A percentile compares a stretch with the other conserved stretches of the same genome.
These are phyloP conservation scores for Lycium barbarum DNA, from an alignment of 257 asterid genomes.

Conservation along the genomic window DNA sequence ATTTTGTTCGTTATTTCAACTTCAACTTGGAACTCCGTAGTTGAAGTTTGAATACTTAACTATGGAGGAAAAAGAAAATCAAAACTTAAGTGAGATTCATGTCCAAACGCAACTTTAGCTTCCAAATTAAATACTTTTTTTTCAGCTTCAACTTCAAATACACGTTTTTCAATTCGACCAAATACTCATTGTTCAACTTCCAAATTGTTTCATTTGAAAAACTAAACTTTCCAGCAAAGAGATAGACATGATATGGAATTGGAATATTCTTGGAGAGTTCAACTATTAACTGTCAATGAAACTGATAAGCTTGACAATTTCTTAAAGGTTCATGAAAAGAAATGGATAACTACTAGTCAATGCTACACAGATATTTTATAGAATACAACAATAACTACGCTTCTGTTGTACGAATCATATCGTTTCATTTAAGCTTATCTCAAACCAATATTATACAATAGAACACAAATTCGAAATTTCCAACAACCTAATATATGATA, in stretches of 20 bases:
- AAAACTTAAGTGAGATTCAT: neutral
- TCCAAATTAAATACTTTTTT: neutral
- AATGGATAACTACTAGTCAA: neutral
- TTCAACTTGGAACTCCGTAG: neutral
- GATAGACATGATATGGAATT: conserved; percentile 12
- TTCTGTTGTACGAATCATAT: neutral
- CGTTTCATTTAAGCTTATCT: neutral
- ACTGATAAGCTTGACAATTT: neutral
- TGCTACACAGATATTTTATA: neutral
- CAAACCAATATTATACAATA: neutral
- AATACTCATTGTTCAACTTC: neutral
- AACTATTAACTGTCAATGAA: neutral
- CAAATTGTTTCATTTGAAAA: neutral
- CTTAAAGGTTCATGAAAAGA: neutral
- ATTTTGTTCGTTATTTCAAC: neutral
- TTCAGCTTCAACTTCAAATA: neutral
- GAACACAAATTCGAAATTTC: neutral
- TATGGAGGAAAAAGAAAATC: neutral
- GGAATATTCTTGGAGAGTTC: neutral
- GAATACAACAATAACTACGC: neutral
- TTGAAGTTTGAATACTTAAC: neutral
- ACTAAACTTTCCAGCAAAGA: neutral
- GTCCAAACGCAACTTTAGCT: neutral
- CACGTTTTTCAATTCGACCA: neutral
- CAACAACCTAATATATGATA: neutral